Evolutionary conservation across 371 early-diverging fungal species (phyloP), one percentile per base, ranked within the genome.

Genomic region (Cladochytrium tenue): DNA sequence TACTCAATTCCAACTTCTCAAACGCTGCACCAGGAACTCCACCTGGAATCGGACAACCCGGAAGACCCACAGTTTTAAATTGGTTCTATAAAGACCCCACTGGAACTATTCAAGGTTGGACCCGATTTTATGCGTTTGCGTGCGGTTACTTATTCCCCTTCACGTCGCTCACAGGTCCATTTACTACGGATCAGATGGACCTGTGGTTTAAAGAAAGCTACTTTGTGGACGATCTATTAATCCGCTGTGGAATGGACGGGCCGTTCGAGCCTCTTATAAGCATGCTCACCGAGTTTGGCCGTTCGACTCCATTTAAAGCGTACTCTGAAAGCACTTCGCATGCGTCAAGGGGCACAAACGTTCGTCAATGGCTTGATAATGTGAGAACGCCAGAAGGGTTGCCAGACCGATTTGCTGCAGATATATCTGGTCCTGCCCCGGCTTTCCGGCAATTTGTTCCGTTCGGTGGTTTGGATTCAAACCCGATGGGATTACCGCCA

Each of bases 61-160:
- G 7, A 7, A 43, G 20, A 5, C 58, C 64, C 43, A 64, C 60
- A 2, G 60, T 73, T 7, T 76, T 72, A 15, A 50, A 70, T 52
- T 84, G 85, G 85, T 69, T 67, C 58, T 84, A 84, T 60, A 67
- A 73, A 56, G 85, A 84, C 57, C 81, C 79, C 5, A 28, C 35
- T 31, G 82, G 80, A 13, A 43, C 23, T 13, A 60, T 76, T 1
- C 84, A 81, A 68, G 83, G 79, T 76, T 53, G 7, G 55, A 43
- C 43, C 43, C 20, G 43, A 13, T 7, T 13, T 32, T 31, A 4
- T 31, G 27, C 1, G 7, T 36, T 43, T 33, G 10, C n/a, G 53
- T 25, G 30, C 10, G 13, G 20, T 25, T 61, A 17, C 32, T 58
- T 10, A 27, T 58, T 17, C 32, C 34, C 23, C 52, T 28, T 36